phyloP scores from a whole-genome alignment of 768 basidiomycete species.

The Lactarius akahatsu region DNA sequence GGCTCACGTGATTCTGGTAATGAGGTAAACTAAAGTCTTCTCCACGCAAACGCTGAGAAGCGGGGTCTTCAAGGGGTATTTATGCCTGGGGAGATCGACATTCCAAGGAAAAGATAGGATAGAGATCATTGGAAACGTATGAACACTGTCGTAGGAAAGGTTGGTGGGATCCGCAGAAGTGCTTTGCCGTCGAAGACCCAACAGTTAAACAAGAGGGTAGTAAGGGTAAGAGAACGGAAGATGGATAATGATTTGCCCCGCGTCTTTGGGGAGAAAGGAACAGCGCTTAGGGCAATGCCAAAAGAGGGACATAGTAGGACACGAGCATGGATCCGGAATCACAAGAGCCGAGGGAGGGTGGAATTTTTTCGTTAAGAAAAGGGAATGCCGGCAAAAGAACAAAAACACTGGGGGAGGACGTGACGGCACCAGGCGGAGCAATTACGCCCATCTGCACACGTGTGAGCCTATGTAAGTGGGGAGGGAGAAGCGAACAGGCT shows the following conservation, averaged over 20 bases:
- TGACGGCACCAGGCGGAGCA: slow-evolving; percentile 12
- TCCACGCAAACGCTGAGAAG: background rate
- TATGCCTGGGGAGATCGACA: background rate
- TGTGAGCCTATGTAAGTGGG: background rate
- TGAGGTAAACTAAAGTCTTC: background rate
- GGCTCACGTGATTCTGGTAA: slow-evolving; percentile 2
- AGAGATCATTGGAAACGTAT: background rate
- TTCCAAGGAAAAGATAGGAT: too few species aligned
- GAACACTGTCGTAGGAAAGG: background rate
- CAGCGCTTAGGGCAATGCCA: background rate
- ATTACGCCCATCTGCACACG: slow-evolving; percentile 2
- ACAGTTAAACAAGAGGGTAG: background rate
- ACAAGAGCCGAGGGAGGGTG: background rate
- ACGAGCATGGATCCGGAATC: slow-evolving; percentile 1
- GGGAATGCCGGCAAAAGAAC: slow-evolving; percentile 11
- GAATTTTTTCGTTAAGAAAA: background rate
- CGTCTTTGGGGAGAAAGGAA: background rate
- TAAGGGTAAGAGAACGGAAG: background rate
- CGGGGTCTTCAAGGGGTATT: background rate
- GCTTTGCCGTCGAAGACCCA: background rate
- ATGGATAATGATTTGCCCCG: background rate
- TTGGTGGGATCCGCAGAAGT: background rate
- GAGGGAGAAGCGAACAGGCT: slow-evolving; percentile 2
- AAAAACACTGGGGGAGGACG: slow-evolving; percentile 5
- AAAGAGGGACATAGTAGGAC: background rate